Evolutionary conservation across 805 yeast genomes (phyloP).

Genomic region (Candida michaelii): DNA sequence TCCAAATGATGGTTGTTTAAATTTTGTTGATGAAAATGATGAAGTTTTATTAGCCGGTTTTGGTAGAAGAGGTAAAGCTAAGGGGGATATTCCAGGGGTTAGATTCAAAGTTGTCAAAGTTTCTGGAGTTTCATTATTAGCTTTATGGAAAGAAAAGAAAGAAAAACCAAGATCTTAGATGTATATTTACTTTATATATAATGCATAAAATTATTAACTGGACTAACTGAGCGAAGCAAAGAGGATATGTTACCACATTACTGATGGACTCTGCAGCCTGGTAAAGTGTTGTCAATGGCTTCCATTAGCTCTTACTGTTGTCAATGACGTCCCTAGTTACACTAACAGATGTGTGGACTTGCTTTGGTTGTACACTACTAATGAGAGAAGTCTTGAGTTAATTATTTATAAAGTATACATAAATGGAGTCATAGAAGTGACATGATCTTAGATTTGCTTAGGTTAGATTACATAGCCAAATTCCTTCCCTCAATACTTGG

Average conservation of each 20-base stretch:
- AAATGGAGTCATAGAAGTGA: no score
- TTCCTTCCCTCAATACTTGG: slow-evolving; percentile 79
- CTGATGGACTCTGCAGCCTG: no score
- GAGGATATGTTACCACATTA: no score
- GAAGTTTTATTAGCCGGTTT: slow-evolving; percentile 99
- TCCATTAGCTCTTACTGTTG: no score
- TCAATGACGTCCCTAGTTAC: no score
- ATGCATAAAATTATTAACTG: slow-evolving; percentile 15
- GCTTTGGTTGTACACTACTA: no score
- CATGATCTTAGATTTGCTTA: no score
- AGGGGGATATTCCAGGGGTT: slow-evolving; percentile 99
- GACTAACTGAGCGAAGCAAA: no score
- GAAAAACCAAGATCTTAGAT: slow-evolving; percentile 99
- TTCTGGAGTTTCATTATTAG: slow-evolving; percentile 99
- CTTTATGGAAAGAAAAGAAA: slow-evolving; percentile 99
- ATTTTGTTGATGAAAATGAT: slow-evolving; percentile 99
- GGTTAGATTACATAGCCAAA: slow-evolving; percentile 36
- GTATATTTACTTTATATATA: slow-evolving; percentile 14
- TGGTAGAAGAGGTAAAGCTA: slow-evolving; percentile 99
- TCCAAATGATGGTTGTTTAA: slow-evolving; percentile 99
- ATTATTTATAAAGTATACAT: no score
- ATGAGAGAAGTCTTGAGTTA: no score
- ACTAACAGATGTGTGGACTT: no score
- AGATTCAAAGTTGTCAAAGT: slow-evolving; percentile 99
- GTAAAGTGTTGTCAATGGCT: no score